Percentiles rank a stretch among this genome's conserved stretches.
These are phyloP conservation scores for Colletotrichum simmondsii DNA, from an alignment of 2,329 filamentous ascomycete genomes.

Conservation along the genomic window DNA sequence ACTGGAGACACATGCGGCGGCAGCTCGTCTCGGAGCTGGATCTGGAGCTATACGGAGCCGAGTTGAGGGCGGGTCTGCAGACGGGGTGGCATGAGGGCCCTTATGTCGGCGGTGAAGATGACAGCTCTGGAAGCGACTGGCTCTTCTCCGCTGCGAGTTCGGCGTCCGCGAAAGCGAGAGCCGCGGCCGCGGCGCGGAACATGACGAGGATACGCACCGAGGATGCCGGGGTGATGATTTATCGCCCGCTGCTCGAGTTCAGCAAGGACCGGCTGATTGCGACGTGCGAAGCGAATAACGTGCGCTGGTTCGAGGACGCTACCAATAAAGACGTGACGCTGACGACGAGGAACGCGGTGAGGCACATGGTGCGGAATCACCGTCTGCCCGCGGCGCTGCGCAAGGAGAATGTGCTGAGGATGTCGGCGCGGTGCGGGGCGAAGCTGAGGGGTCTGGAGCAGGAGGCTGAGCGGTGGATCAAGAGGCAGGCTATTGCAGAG, in stretches of 20 bases:
- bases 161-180: conserved; percentile 25
- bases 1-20: conserved; percentile 34
- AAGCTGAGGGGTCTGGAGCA: conserved; percentile 57
- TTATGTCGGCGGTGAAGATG: conserved; percentile 37
- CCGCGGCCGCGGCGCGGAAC: conserved; percentile 15
- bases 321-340: conserved; percentile 84
- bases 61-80: conserved; percentile 19
- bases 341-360: conserved; percentile 84
- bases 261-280: conserved; percentile 78
- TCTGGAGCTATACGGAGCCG: conserved; percentile 40
- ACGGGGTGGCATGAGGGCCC: conserved; percentile 32
- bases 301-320: conserved; percentile 85
- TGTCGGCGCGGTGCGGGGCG: conserved; percentile 64
- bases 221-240: conserved; percentile 72
- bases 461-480: conserved; percentile 66
- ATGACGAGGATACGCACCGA: conserved; percentile 57
- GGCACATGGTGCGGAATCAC: conserved; percentile 70
- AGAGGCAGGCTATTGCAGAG: conserved; percentile 56
- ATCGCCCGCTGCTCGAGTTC: conserved; percentile 77
- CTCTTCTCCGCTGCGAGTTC: conserved; percentile 31
- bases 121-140: conserved; percentile 12
- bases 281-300: conserved; percentile 75
- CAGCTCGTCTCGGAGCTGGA: conserved; percentile 39
- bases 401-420: conserved; percentile 69
- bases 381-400: conserved; percentile 77